Conservation (phyloP, 2,329 filamentous ascomycete genomes). For the Macrophomina tecta region DNA sequence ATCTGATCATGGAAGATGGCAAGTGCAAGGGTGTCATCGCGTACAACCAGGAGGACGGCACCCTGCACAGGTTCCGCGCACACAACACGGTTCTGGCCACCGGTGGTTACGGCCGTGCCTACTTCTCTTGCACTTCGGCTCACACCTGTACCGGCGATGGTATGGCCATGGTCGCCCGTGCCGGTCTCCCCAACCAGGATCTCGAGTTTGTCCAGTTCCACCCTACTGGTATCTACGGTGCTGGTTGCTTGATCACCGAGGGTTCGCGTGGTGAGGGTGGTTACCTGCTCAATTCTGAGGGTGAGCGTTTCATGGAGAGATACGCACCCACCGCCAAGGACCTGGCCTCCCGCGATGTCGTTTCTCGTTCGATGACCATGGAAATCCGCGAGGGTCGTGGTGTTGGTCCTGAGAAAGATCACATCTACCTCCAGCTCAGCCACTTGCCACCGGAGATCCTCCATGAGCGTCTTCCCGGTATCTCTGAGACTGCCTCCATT, state of each 20-base stretch:
- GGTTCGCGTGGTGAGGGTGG: constrained; percentile 97
- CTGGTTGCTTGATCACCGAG: constrained; percentile 96
- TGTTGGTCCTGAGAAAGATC: constrained; percentile 96
- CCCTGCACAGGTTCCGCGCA: constrained; percentile 93
- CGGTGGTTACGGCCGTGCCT: constrained; percentile 95
- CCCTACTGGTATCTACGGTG: constrained; percentile 98
- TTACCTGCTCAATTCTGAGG: constrained; percentile 95
- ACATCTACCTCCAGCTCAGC: constrained; percentile 97
- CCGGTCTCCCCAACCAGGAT: constrained; percentile 98
- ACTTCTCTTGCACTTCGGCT: constrained; percentile 97
- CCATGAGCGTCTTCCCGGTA: constrained; percentile 95
- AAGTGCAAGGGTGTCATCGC: constrained; percentile 96
- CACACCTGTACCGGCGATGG: constrained; percentile 99
- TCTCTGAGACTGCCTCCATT: constrained; percentile 97
- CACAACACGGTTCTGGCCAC: constrained; percentile 97
- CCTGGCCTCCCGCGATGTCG: constrained; percentile 93
- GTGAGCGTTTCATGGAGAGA: constrained; percentile 99
- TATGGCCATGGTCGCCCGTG: constrained; percentile 99
- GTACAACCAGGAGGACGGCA: constrained; percentile 99
- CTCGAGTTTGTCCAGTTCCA: constrained; percentile 99
- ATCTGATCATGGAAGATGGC: constrained; percentile 96
- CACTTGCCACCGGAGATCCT: constrained; percentile 92
- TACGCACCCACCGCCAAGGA: constrained; percentile 98
- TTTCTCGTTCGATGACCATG: constrained; percentile 96
- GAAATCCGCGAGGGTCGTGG: constrained; percentile 97